Evolutionary conservation across 805 yeast species (phyloP).

Genomic region (Wickerhamiella lipophila): DNA sequence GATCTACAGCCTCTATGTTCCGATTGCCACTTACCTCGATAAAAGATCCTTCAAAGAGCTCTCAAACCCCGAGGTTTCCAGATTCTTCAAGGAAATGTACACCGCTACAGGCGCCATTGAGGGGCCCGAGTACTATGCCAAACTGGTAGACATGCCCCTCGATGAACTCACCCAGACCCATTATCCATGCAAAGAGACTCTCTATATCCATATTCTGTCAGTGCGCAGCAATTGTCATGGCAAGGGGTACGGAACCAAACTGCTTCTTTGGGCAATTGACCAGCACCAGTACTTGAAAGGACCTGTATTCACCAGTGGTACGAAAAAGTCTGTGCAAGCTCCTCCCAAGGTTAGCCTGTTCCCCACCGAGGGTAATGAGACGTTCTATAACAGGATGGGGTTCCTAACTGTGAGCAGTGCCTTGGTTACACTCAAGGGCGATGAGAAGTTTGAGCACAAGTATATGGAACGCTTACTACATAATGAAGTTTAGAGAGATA

Average conservation of each 20-base stretch:
- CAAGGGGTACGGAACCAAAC: constrained; percentile 2
- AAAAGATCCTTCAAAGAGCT: not conserved
- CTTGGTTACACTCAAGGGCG: not conserved
- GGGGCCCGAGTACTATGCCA: not conserved
- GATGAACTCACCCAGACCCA: not conserved
- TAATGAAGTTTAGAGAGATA: too few species aligned
- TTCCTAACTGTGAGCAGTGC: not conserved
- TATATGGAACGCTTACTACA: not conserved
- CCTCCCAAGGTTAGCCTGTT: constrained; percentile 6
- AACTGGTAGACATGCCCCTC: not conserved
- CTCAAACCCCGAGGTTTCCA: not conserved
- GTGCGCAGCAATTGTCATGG: not conserved
- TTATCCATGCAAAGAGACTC: constrained; percentile 4
- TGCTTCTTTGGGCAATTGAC: not conserved
- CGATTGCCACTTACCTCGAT: not conserved
- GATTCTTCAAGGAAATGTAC: constrained; percentile 3
- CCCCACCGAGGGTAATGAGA: constrained; percentile 6
- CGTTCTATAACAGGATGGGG: constrained; percentile 5
- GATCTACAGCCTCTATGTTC: not conserved
- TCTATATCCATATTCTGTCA: constrained; percentile 3
- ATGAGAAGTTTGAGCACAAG: not conserved
- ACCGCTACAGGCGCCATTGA: not conserved
- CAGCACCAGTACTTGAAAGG: not conserved
- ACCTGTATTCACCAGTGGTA: not conserved
- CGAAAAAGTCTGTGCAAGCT: not conserved